Evolutionary conservation across 2,329 filamentous ascomycete species (phyloP), one percentile per base, ranked within the genome.

Genomic region (Cryoendolithus antarcticus): DNA sequence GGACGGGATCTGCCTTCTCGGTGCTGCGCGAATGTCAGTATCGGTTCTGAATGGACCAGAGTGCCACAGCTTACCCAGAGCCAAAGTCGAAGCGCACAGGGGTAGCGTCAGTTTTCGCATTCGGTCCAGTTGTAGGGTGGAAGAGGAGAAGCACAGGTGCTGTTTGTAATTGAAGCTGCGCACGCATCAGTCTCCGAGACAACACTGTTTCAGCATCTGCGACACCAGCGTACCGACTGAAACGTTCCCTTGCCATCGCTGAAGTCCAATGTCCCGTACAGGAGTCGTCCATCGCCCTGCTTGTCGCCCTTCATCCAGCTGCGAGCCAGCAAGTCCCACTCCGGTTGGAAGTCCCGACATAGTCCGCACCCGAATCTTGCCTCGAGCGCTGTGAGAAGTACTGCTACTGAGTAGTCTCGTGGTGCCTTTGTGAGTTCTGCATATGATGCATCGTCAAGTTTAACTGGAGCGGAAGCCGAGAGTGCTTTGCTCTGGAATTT

Each of bases 221-320:
- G 6, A 34, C 5, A 8, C 5, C 37, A 10, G 54, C 70, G 48
- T 70, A 95, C 88, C 64, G 82, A 83, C 65, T 94, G 76, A 55
- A 98, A 98, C 2, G 81, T 80, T 11, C 77, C 73, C 57, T 82
- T 82, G 34, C 91, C 91, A 52, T 93, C 79, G 32, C 71, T 62
- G 58, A 98, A 98, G 62, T 98, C 91, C 52, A 98, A 65, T 5
- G 83, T 89, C 15, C 75, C 80, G 63, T 89, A 93, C 33, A 96
- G 60, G 47, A 93, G 54, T 45, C 80, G 73, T 21, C 78, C 81
- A 48, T 84, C 72, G 38, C 71, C 80, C 43, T 75, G 67, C 66
- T 81, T 85, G 62, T 93, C 83, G 6, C 84, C 86, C 60, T 82
- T 86, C 45, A 71, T 71, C 91, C 91, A 98, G 63, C 83, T 91